Conservation (phyloP, 202 grass and related monocot species). For the Eragrostis tef region DNA sequence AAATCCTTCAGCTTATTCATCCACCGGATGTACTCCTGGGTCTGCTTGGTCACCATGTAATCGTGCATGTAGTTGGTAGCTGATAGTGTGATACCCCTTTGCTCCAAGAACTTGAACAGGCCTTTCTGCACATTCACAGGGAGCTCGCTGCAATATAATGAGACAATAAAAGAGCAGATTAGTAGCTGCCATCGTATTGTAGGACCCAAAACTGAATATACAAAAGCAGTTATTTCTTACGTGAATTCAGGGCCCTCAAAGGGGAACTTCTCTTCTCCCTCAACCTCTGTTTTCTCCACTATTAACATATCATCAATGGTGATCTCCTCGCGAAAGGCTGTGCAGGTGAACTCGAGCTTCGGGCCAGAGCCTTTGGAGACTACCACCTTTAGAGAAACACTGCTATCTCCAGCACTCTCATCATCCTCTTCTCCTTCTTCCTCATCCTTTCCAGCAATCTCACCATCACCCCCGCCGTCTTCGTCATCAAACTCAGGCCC, state of each 20-base stretch:
- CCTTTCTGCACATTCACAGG: conserved; percentile 93
- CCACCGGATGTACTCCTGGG: conserved; percentile 84
- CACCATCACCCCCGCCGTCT: conserved; percentile 37
- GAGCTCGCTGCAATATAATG: conserved; percentile 62
- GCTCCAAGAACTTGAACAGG: conserved; percentile 88
- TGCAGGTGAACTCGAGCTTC: conserved; percentile 80
- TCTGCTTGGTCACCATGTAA: conserved; percentile 93
- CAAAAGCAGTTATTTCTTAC: conserved; percentile 36
- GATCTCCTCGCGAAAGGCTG: conserved; percentile 79
- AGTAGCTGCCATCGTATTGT: neutral
- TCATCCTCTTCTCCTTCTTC: conserved; percentile 38
- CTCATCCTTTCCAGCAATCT: conserved; percentile 28
- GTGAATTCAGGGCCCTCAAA: conserved; percentile 94
- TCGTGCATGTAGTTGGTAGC: conserved; percentile 93
- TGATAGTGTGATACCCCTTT: conserved; percentile 61
- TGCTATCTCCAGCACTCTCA: conserved; percentile 51
- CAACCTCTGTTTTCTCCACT: conserved; percentile 42
- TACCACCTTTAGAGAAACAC: conserved; percentile 67
- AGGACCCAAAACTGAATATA: neutral
- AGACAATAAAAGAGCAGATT: neutral
- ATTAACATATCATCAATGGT: conserved; percentile 88
- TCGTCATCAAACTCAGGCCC: conserved; percentile 56
- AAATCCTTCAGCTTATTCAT: conserved; percentile 84
- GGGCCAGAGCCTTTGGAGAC: conserved; percentile 67
- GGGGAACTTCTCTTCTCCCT: conserved; percentile 63